These are phyloP conservation scores for Emiliania huxleyi DNA, from an alignment of 78 protist species.

Conservation along the genomic window DNA sequence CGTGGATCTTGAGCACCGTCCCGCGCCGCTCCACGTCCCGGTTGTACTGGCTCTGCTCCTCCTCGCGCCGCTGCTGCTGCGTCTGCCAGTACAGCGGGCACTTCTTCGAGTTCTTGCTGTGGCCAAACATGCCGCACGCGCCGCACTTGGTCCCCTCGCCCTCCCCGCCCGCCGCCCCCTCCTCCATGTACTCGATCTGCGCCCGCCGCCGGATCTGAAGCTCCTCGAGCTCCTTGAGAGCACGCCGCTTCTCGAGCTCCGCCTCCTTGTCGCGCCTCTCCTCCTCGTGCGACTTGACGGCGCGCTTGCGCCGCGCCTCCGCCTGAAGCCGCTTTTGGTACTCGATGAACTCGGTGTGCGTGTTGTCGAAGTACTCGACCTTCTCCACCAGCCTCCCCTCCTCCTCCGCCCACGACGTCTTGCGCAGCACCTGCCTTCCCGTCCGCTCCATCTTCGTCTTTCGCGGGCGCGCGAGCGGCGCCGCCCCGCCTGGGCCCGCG, in stretches of 20 bases:
- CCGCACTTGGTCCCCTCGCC: neutral
- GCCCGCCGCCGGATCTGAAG: neutral
- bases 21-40: too few species aligned
- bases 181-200: neutral
- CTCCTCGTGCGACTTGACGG: too few species aligned
- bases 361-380: neutral
- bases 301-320: too few species aligned
- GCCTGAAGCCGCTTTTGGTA: too few species aligned
- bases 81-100: neutral
- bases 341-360: too few species aligned
- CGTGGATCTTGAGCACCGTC: too few species aligned
- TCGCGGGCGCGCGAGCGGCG: neutral
- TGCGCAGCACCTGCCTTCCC: neutral
- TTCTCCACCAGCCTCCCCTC: neutral
- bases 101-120: neutral
- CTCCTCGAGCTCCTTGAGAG: neutral
- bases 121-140: neutral
- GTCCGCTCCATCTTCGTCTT: neutral
- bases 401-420: neutral
- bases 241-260: too few species aligned
- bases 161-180: neutral
- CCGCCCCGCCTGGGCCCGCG: neutral
- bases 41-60: too few species aligned
- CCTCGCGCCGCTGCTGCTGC: neutral
- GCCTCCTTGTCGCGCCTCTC: too few species aligned